Evolutionary conservation across 2,329 filamentous ascomycete genomes (phyloP), one percentile per base, ranked within the genome.

Genomic region (Scorias spongiosa): DNA sequence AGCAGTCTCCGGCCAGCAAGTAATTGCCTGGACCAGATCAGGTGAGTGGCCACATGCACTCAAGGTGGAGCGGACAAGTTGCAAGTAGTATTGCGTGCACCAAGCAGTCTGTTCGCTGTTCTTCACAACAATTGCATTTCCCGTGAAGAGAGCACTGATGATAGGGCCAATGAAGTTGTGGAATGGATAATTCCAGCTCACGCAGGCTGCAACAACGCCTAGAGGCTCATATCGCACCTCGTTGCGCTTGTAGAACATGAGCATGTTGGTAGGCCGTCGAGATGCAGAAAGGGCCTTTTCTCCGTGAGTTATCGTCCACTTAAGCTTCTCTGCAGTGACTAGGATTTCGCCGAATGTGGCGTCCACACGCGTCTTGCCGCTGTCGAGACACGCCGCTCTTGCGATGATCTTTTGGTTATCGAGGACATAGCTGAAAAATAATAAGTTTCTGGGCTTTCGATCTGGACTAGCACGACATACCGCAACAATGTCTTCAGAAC

Each of bases 221-320:
- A 96, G 69, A 11, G 91, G 89, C 64, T 98, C 88, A 63, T 93
- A 98, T 41, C 75, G 69, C 26, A 98, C 87, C 49, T 80, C 81
- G 59, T 95, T 95, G 61, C 76, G 78, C 72, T 98, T 98, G 66
- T 96, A 95, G 65, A 80, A 76, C 86, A 98, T 93, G 49, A 98
- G 74, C 39, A 94, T 71, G 62, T 93, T 95, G 1, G 87, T 93
- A 5, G 88, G 86, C 43, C 91, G 74, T 41, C 69, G 69, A 50
- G 81, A 81, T 0, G 85, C 76, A 30, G 65, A 65, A 51, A 98
- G 66, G 1, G 87, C 84, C 56, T 76, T 77, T 63, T 95, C 88
- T 54, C 91, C 91, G 63, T 98, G 86, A 50, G 79, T 70, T 49
- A 96, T 80, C 2, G 87, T 94, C 91, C 91, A 98, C 58, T 84